Evolutionary conservation across 768 basidiomycete species (phyloP).

Genomic region (Boletus patriciae): DNA sequence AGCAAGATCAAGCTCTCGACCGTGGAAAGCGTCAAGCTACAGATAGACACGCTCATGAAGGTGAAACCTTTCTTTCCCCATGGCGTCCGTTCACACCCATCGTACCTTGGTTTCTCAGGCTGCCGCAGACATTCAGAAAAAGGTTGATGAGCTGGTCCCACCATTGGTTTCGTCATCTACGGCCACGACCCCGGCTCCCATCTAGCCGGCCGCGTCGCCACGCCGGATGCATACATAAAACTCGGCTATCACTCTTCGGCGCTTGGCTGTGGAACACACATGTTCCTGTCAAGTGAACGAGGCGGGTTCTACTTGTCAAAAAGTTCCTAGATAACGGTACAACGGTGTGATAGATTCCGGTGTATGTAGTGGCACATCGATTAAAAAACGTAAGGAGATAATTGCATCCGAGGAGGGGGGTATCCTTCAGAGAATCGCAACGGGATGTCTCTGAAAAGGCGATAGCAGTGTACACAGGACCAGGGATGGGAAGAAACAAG

Average conservation of each 20-base stretch:
- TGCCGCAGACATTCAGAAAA: slow-evolving; percentile 72
- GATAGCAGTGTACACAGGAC: slow-evolving; percentile 16
- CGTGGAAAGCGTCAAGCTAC: slow-evolving; percentile 75
- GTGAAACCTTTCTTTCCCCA: slow-evolving; percentile 34
- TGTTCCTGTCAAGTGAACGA: slow-evolving; percentile 4
- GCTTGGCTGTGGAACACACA: slow-evolving; percentile 3
- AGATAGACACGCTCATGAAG: slow-evolving; percentile 77
- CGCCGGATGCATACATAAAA: slow-evolving; percentile 2
- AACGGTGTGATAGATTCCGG: slow-evolving; percentile 27
- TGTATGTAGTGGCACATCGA: slow-evolving; percentile 22
- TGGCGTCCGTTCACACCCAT: slow-evolving; percentile 11
- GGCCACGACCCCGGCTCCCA: slow-evolving; percentile 29
- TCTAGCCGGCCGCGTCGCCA: slow-evolving; percentile 8
- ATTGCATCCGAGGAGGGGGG: slow-evolving; percentile 22
- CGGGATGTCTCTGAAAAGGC: slow-evolving; percentile 17
- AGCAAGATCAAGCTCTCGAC: slow-evolving; percentile 71
- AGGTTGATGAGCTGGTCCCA: slow-evolving; percentile 65
- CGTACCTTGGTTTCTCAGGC: slow-evolving; percentile 42
- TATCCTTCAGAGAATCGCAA: slow-evolving; percentile 26
- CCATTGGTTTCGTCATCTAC: slow-evolving; percentile 36
- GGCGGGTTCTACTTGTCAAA: slow-evolving; percentile 20
- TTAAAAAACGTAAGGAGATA: slow-evolving; percentile 19
- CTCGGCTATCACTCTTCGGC: slow-evolving; percentile 3
- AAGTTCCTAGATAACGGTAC: slow-evolving; percentile 34
- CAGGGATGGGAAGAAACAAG: slow-evolving; percentile 7